Evolutionary conservation across 169 alveolate genomes (phyloP).

Genomic region (Eimeria sp.): DNA sequence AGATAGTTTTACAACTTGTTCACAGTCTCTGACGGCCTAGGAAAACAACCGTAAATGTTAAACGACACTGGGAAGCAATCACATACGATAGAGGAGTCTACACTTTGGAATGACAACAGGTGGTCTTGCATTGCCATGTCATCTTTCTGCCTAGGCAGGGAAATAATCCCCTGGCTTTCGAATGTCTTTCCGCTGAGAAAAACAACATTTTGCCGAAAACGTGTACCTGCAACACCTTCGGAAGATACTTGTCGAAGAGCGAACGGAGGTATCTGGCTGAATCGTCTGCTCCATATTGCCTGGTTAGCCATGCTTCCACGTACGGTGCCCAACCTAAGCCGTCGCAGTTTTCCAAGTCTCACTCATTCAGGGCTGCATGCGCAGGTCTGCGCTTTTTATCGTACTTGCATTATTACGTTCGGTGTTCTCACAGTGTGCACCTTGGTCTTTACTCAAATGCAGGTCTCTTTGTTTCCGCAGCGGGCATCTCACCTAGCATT

Average conservation of each 20-base stretch:
- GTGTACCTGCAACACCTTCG: constrained; percentile 88
- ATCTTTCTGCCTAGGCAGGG: background rate
- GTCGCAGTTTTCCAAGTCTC: background rate
- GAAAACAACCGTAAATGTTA: background rate
- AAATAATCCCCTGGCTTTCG: background rate
- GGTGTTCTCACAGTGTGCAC: background rate
- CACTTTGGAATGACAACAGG: background rate
- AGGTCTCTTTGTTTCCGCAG: background rate
- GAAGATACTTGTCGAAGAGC: constrained; percentile 92
- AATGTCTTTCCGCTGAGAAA: background rate
- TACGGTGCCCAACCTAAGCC: constrained; percentile 81
- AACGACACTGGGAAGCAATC: background rate
- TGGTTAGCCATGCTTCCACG: constrained; percentile 93
- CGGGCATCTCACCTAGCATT: constrained; percentile 92
- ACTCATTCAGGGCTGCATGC: background rate
- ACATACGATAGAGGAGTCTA: background rate
- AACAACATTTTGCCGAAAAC: constrained; percentile 16
- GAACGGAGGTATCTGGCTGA: constrained; percentile 73
- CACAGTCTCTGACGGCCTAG: constrained; percentile 57
- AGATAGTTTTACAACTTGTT: constrained; percentile 92
- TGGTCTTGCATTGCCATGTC: background rate
- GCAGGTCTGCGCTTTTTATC: background rate
- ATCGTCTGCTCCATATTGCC: constrained; percentile 87
- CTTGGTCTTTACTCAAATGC: background rate
- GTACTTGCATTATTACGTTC: background rate